A percentile compares a stretch with the other conserved stretches of the same genome.
Evolutionary conservation across 805 yeast species (phyloP).

Genomic region (Candida stauntonica): DNA sequence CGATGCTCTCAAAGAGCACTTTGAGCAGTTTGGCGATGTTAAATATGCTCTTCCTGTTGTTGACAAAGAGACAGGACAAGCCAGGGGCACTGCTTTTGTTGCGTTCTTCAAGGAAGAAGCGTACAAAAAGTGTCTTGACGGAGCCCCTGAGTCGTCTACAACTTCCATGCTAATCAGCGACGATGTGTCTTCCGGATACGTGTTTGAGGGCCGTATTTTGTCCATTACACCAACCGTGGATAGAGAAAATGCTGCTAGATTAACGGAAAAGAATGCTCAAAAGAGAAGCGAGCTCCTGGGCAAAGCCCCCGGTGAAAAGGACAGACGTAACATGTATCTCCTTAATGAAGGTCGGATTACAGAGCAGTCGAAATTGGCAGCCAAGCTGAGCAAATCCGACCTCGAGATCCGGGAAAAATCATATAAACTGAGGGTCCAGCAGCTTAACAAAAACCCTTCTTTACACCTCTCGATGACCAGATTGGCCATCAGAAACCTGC

Average conservation of each 20-base stretch:
- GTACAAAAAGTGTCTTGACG: slow-evolving; percentile 60
- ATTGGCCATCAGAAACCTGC: slow-evolving; percentile 89
- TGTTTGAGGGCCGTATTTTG: slow-evolving; percentile 86
- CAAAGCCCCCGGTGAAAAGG: slow-evolving; percentile 73
- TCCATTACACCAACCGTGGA: slow-evolving; percentile 83
- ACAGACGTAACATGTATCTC: slow-evolving; percentile 78
- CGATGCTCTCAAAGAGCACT: slow-evolving; percentile 75
- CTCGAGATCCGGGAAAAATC: slow-evolving; percentile 86
- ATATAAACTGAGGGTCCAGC: slow-evolving; percentile 79
- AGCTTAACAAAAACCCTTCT: slow-evolving; percentile 84
- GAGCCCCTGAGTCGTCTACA: slow-evolving; percentile 71
- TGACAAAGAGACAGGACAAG: slow-evolving; percentile 79
- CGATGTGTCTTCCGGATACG: slow-evolving; percentile 85
- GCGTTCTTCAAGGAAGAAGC: slow-evolving; percentile 66
- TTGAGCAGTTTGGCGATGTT: slow-evolving; percentile 76
- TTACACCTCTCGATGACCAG: slow-evolving; percentile 92
- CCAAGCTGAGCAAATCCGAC: slow-evolving; percentile 62
- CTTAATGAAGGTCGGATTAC: slow-evolving; percentile 93
- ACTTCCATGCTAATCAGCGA: slow-evolving; percentile 78
- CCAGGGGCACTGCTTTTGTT: slow-evolving; percentile 94
- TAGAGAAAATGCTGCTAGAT: slow-evolving; percentile 70
- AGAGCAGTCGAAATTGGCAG: slow-evolving; percentile 73
- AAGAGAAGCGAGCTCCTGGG: slow-evolving; percentile 77
- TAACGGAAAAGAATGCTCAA: slow-evolving; percentile 68
- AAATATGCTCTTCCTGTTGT: slow-evolving; percentile 91